phyloP scores from a whole-genome alignment of 1,284 basidiomycete genomes.

The Puccinia polysora region DNA sequence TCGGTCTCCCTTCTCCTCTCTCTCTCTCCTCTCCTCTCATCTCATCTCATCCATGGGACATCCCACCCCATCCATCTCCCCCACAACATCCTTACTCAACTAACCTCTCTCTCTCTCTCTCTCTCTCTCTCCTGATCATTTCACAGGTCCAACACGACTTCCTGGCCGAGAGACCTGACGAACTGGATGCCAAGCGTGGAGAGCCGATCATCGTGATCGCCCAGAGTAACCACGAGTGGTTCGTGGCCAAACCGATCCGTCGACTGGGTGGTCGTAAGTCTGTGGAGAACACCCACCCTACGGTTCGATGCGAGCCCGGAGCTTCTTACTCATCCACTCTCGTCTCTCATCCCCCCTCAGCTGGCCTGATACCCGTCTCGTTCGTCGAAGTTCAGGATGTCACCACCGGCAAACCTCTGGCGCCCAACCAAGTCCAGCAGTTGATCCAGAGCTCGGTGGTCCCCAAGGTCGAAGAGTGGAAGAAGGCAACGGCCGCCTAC shows the following conservation, averaged over 20 bases:
- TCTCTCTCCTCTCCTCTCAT: background rate
- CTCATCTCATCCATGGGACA: background rate
- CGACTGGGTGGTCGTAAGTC: constrained; percentile 68
- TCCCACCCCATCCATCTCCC: background rate
- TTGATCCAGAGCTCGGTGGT: constrained; percentile 79
- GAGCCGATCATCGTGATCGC: constrained; percentile 77
- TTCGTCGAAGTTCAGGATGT: constrained; percentile 96
- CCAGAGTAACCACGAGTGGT: constrained; percentile 70
- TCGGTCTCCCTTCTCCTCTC: background rate
- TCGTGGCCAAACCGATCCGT: constrained; percentile 81
- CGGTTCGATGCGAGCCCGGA: too few relatives aligned
- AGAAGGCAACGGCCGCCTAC: constrained; percentile 86
- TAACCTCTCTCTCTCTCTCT: too few relatives aligned
- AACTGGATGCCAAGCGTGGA: constrained; percentile 87
- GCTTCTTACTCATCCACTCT: background rate
- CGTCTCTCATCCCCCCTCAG: background rate
- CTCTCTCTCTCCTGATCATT: background rate
- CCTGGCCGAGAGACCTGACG: constrained; percentile 85
- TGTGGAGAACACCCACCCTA: too few relatives aligned
- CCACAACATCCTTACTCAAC: background rate
- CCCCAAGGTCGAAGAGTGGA: constrained; percentile 97
- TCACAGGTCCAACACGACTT: constrained; percentile 81
- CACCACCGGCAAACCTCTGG: constrained; percentile 60
- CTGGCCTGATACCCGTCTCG: constrained; percentile 90
- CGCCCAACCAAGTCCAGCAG: constrained; percentile 62